Evolutionary conservation across 2,329 filamentous ascomycete species (phyloP).

Genomic region (Berkeleyomyces rouxiae): DNA sequence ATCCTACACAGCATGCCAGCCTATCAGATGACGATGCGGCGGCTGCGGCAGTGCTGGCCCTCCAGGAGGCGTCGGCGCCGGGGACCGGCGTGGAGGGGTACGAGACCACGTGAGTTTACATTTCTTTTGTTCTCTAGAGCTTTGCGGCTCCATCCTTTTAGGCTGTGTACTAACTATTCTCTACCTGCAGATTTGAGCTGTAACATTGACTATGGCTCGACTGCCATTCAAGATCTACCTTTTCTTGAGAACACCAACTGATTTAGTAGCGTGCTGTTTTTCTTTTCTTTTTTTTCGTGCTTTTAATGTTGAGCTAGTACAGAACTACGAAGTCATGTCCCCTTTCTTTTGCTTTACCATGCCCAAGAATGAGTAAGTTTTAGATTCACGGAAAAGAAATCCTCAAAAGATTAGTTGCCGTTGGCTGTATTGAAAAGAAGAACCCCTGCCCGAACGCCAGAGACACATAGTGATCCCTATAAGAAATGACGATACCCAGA

Average conservation of each 20-base stretch:
- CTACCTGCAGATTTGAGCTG: background rate
- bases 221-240: no score
- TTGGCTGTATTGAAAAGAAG: background rate
- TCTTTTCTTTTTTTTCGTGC: no score
- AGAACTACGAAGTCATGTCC: no score
- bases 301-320: no score
- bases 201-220: background rate
- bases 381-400: no score
- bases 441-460: background rate
- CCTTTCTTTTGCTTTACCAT: no score
- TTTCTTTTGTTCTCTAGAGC: background rate
- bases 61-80: constrained; percentile 1
- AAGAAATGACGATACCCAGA: background rate
- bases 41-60: background rate
- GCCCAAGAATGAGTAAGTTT: no score
- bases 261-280: no score
- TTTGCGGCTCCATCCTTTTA: background rate
- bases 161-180: background rate
- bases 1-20: background rate
- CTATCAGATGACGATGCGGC: constrained; percentile 1
- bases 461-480: background rate
- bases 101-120: background rate
- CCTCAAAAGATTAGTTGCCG: no score
- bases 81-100: constrained; percentile 1
- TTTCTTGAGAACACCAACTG: no score